Evolutionary conservation across 257 asterid species (phyloP).

Genomic region (Leonotis leonurus): DNA sequence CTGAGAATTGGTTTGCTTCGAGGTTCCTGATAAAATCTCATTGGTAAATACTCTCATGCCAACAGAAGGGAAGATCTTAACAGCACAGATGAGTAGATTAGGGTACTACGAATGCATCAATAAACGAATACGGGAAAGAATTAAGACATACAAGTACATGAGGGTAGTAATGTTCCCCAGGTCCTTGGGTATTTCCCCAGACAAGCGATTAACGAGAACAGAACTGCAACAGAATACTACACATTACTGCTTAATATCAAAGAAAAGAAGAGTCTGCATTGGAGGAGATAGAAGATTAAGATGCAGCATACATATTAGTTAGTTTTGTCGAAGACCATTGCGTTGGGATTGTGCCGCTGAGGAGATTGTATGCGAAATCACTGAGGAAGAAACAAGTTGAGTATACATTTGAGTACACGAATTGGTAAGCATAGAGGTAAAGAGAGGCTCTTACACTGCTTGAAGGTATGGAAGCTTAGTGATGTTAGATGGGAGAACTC

Average conservation of each 20-base stretch:
- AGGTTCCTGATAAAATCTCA: constrained; percentile 53
- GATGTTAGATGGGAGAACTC: constrained; percentile 55
- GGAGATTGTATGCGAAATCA: constrained; percentile 71
- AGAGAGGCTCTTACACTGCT: constrained; percentile 40
- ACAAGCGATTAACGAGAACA: constrained; percentile 64
- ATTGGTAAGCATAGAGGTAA: neutral
- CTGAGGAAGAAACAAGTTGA: constrained; percentile 27
- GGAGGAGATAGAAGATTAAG: neutral
- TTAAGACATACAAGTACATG: constrained; percentile 56
- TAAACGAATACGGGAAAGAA: constrained; percentile 1
- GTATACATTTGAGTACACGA: neutral
- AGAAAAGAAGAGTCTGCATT: neutral
- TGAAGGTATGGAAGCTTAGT: constrained; percentile 55
- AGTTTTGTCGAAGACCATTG: constrained; percentile 61
- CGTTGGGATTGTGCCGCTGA: constrained; percentile 59
- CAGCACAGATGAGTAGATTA: neutral
- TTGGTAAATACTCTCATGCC: neutral
- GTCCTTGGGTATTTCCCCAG: constrained; percentile 70
- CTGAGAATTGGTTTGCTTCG: constrained; percentile 69
- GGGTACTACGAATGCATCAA: neutral
- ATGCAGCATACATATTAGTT: constrained; percentile 41
- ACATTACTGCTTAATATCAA: constrained; percentile 6
- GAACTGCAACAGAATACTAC: constrained; percentile 49
- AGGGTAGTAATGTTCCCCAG: constrained; percentile 68
- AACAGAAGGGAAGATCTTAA: neutral